Evolutionary conservation across 148 eudicot genomes (phyloP).

Genomic region (Camellia japonica): DNA sequence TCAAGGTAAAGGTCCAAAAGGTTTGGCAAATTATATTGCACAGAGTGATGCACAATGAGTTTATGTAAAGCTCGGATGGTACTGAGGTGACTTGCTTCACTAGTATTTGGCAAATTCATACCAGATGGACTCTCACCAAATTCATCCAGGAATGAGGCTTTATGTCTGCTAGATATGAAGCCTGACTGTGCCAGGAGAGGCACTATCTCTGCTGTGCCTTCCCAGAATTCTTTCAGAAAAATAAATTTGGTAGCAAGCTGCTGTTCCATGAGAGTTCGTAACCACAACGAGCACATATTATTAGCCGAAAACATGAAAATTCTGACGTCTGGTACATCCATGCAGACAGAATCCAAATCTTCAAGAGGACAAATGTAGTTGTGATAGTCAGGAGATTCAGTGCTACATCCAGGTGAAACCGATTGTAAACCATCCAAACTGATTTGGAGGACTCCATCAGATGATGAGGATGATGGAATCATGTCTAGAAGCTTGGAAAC

Average conservation of each 20-base stretch:
- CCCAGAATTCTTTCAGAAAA: constrained; percentile 84
- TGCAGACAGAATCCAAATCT: constrained; percentile 71
- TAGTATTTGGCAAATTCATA: constrained; percentile 26
- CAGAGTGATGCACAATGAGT: constrained; percentile 58
- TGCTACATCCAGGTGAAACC: constrained; percentile 40
- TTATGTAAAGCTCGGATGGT: constrained; percentile 69
- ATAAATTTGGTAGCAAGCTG: constrained; percentile 70
- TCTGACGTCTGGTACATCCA: constrained; percentile 62
- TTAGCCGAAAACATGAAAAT: constrained; percentile 50
- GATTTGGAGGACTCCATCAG: constrained; percentile 60
- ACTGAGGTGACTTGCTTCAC: constrained; percentile 32
- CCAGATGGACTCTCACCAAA: constrained; percentile 40
- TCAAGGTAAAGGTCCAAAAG: constrained; percentile 91
- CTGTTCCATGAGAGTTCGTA: constrained; percentile 66
- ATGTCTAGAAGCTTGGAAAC: constrained; percentile 63
- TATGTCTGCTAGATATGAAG: constrained; percentile 39
- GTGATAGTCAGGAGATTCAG: constrained; percentile 43
- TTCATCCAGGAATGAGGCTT: constrained; percentile 27
- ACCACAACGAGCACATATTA: constrained; percentile 70
- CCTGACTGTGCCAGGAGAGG: constrained; percentile 81
- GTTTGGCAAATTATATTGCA: constrained; percentile 73
- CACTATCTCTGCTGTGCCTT: constrained; percentile 58
- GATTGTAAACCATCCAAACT: constrained; percentile 62
- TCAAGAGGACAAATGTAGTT: constrained; percentile 56
- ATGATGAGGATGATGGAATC: constrained; percentile 58